Percentiles rank a stretch among this genome's conserved stretches.
phyloP scores from a whole-genome alignment of 2,329 filamentous ascomycete genomes.

The Aspergillus novoparasiticus region DNA sequence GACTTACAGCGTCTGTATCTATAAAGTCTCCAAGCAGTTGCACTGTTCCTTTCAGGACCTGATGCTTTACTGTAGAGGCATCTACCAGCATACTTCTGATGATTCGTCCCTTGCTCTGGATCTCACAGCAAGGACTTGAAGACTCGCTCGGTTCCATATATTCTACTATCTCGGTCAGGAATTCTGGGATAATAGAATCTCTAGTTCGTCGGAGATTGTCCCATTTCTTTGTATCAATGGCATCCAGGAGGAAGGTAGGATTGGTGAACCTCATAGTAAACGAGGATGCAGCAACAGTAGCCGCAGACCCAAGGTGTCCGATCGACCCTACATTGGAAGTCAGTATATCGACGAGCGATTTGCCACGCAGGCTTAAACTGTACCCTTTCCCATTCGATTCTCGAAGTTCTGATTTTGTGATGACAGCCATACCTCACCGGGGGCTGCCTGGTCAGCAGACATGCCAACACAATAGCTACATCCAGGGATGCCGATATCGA shows the following conservation, averaged over 20 bases:
- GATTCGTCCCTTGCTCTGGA: not conserved
- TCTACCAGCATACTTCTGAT: not conserved
- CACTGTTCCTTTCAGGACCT: slow-evolving; percentile 38
- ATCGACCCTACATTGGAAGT: slow-evolving; percentile 37
- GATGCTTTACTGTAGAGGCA: not conserved
- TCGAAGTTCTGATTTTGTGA: slow-evolving; percentile 52
- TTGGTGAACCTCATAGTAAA: slow-evolving; percentile 50
- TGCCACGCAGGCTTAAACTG: not conserved
- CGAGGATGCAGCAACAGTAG: slow-evolving; percentile 50
- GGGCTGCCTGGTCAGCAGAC: slow-evolving; percentile 43
- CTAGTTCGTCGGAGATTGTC: not conserved
- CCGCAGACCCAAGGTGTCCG: slow-evolving; percentile 50
- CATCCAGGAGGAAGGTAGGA: slow-evolving; percentile 33
- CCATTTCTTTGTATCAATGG: slow-evolving; percentile 31
- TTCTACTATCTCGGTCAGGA: not conserved
- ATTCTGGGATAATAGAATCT: not conserved
- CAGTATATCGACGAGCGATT: too few relatives aligned
- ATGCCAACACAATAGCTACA: slow-evolving; percentile 52
- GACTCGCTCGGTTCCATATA: slow-evolving; percentile 18
- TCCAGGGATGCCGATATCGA: slow-evolving; percentile 46
- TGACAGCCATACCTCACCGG: slow-evolving; percentile 49
- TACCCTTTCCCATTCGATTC: slow-evolving; percentile 50
- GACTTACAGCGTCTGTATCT: slow-evolving; percentile 43
- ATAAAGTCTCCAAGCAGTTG: slow-evolving; percentile 49
- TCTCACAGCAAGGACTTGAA: slow-evolving; percentile 4